Conservation (phyloP, 176 grass and related monocot genomes). For the Oryza australiensis region DNA sequence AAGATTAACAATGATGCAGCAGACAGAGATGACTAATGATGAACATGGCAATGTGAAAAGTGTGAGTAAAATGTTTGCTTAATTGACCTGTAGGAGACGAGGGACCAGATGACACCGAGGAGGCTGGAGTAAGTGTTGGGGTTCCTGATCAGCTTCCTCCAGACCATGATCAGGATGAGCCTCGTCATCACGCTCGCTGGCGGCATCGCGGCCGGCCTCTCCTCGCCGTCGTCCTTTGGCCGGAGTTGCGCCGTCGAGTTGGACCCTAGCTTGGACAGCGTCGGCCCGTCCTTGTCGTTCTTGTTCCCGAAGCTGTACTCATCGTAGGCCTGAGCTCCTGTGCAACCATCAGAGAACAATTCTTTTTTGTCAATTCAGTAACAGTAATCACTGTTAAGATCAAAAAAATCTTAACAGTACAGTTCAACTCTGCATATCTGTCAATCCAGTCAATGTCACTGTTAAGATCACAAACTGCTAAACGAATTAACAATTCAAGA, state of each 20-base stretch:
- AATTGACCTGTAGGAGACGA: slow-evolving; percentile 78
- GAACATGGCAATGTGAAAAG: neutral
- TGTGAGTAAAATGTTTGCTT: neutral
- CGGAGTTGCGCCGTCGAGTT: slow-evolving; percentile 83
- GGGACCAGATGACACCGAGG: slow-evolving; percentile 84
- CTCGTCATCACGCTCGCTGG: slow-evolving; percentile 86
- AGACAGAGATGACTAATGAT: neutral
- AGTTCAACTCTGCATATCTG: neutral
- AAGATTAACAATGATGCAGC: neutral
- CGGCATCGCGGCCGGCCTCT: slow-evolving; percentile 60
- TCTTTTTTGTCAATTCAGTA: neutral
- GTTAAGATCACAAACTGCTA: neutral
- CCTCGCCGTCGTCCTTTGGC: slow-evolving; percentile 64
- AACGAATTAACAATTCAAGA: neutral
- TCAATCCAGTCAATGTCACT: neutral
- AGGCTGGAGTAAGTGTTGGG: slow-evolving; percentile 95
- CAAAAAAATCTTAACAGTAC: neutral
- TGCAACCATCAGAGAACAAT: neutral
- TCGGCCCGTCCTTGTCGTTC: slow-evolving; percentile 60
- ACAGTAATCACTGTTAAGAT: no score
- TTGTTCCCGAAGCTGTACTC: slow-evolving; percentile 68
- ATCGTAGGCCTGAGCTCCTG: slow-evolving; percentile 57
- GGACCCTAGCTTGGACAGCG: slow-evolving; percentile 74
- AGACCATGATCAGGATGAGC: slow-evolving; percentile 96
- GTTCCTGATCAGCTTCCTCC: slow-evolving; percentile 93